A percentile compares a stretch with the other conserved stretches of the same genome.
These are phyloP conservation scores for Rhododendron henanense DNA, from an alignment of 148 eudicot genomes.

Conservation along the genomic window DNA sequence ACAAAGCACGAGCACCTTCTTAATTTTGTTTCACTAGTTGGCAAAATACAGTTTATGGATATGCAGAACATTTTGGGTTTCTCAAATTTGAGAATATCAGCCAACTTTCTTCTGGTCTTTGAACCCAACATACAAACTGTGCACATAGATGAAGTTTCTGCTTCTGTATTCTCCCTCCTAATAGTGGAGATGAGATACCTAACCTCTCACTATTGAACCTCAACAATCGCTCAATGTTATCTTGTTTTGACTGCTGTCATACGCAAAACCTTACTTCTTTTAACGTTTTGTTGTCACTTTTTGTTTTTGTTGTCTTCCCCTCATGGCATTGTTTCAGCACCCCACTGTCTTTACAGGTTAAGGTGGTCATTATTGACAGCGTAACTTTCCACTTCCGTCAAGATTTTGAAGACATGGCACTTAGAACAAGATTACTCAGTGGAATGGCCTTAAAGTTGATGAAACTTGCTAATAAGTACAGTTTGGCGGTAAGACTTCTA, in stretches of 20 bases:
- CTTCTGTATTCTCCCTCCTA: neutral
- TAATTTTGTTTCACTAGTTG: neutral
- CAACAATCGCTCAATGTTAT: neutral
- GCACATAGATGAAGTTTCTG: neutral
- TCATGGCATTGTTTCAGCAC: neutral
- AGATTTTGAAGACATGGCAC: conserved; percentile 93
- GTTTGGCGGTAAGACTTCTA: conserved; percentile 66
- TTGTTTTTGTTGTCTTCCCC: neutral
- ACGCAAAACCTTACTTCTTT: neutral
- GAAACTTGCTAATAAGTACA: conserved; percentile 74
- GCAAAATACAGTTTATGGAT: neutral
- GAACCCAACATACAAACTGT: neutral
- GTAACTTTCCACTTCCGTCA: conserved; percentile 93
- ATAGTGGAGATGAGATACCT: neutral
- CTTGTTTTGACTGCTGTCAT: neutral
- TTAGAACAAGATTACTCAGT: conserved; percentile 79
- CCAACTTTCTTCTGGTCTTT: neutral
- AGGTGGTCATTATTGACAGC: conserved; percentile 80
- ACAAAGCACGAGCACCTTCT: neutral
- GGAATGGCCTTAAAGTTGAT: conserved; percentile 80
- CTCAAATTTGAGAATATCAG: conserved; percentile 6
- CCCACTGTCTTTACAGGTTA: conserved; percentile 51
- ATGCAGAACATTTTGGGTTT: neutral
- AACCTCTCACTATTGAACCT: neutral
- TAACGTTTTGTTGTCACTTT: neutral